phyloP scores from a whole-genome alignment of 1,284 basidiomycete species.

The Apiotrichum laibachii region DNA sequence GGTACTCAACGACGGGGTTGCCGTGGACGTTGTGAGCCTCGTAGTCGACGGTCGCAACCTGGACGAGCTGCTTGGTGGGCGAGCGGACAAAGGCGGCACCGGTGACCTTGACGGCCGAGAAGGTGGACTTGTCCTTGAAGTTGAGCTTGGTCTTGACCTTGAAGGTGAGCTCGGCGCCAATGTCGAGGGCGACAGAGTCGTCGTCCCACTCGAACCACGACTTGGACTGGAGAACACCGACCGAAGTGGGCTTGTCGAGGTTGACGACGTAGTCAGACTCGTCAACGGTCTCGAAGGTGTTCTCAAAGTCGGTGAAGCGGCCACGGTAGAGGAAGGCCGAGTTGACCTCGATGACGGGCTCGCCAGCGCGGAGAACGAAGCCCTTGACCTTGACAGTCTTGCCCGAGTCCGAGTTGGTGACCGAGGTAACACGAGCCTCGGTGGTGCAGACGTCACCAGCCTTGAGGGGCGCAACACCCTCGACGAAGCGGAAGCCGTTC shows the following conservation, averaged over 20 bases:
- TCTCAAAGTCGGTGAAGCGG: conserved; percentile 85
- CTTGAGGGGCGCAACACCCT: conserved; percentile 70
- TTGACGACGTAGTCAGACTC: conserved; percentile 83
- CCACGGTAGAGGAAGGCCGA: conserved; percentile 98
- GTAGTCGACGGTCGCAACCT: conserved; percentile 85
- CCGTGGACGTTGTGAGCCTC: conserved; percentile 81
- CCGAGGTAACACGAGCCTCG: conserved; percentile 81
- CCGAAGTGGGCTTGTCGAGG: conserved; percentile 70
- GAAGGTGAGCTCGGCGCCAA: conserved; percentile 85
- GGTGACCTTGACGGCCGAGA: conserved; percentile 73
- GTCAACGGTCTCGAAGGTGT: conserved; percentile 90
- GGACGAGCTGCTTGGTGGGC: conserved; percentile 78
- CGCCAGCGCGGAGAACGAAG: conserved; percentile 68
- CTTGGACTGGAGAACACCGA: conserved; percentile 90
- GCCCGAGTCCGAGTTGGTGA: conserved; percentile 86
- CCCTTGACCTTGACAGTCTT: conserved; percentile 93
- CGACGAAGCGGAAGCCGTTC: conserved; percentile 88
- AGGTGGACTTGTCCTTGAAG: conserved; percentile 88
- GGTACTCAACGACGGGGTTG: conserved; percentile 89
- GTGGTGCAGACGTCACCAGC: conserved; percentile 89
- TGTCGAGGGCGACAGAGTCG: conserved; percentile 69
- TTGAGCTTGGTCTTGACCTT: conserved; percentile 77
- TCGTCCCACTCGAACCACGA: conserved; percentile 98
- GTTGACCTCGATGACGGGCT: conserved; percentile 85
- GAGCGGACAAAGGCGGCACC: conserved; percentile 83